Conservation (phyloP, 768 basidiomycete genomes). For the Ramaria sp. region DNA sequence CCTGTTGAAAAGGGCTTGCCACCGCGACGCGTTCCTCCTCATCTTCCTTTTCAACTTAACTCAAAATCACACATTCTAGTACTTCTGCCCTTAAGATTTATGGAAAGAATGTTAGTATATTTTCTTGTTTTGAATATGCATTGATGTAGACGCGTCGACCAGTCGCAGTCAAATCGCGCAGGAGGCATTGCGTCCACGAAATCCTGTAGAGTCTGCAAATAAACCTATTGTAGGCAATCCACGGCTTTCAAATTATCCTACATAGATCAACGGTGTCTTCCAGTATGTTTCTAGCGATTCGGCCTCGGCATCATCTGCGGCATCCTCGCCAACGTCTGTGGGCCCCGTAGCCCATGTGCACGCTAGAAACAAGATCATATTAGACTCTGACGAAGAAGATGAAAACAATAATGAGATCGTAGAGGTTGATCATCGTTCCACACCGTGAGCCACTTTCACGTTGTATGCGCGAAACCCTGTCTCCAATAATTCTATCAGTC, state of each 20-base stretch:
- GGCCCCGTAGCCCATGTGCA: neutral
- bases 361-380: neutral
- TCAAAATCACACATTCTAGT: neutral
- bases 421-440: neutral
- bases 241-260: neutral
- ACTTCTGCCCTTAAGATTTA: too few relatives aligned
- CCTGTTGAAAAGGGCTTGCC: neutral
- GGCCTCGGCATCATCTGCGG: neutral
- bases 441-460: neutral
- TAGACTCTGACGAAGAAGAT: conserved; percentile 1
- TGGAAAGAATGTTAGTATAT: conserved; percentile 1
- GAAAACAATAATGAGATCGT: neutral
- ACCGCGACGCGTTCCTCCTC: neutral
- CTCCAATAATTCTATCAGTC: neutral
- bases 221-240: neutral
- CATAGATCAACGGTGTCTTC: neutral
- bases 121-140: neutral
- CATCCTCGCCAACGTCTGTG: neutral
- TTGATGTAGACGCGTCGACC: neutral
- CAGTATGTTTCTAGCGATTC: neutral
- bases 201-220: neutral
- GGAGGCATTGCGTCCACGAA: neutral
- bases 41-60: neutral
- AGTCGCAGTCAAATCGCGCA: neutral
- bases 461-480: neutral